Evolutionary conservation across 257 asterid species (phyloP).

Genomic region (Striga asiatica): DNA sequence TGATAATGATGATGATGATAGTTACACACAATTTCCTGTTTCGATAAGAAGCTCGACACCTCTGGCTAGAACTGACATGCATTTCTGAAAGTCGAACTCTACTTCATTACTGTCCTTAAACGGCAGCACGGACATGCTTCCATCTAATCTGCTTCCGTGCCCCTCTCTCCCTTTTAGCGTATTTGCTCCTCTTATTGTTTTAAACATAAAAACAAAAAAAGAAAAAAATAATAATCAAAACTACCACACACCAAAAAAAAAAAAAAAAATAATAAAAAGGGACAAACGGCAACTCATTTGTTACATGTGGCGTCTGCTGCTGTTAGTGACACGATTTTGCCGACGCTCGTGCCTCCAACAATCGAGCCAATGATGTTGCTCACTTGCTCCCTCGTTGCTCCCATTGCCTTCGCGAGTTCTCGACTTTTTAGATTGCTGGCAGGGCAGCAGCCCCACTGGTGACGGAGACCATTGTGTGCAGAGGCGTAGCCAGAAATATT

Average conservation of each 20-base stretch:
- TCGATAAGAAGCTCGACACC: conserved; percentile 57
- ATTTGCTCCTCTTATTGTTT: conserved; percentile 85
- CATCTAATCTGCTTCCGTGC: conserved; percentile 43
- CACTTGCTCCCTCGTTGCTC: conserved; percentile 76
- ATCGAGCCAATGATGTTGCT: conserved; percentile 58
- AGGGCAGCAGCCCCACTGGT: too few relatives aligned
- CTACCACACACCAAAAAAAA: too few relatives aligned
- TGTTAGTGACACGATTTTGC: conserved; percentile 59
- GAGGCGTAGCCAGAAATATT: too few relatives aligned
- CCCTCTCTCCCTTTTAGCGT: conserved; percentile 64
- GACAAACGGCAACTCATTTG: background rate
- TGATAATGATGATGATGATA: too few relatives aligned
- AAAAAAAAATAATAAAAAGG: too few relatives aligned
- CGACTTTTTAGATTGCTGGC: conserved; percentile 81
- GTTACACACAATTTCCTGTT: conserved; percentile 66
- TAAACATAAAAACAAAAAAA: background rate
- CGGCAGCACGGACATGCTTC: conserved; percentile 58
- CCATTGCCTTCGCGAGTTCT: conserved; percentile 88
- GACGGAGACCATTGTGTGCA: too few relatives aligned
- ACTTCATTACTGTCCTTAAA: conserved; percentile 42
- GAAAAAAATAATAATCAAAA: too few relatives aligned
- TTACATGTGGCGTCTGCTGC: conserved; percentile 88
- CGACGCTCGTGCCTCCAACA: conserved; percentile 41
- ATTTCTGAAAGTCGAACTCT: conserved; percentile 53
- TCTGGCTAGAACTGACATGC: conserved; percentile 52